Percentiles rank a stretch among this genome's conserved stretches.
These are phyloP conservation scores for Capsella bursapastoris DNA, from an alignment of 345 rosid genomes.

Conservation along the genomic window DNA sequence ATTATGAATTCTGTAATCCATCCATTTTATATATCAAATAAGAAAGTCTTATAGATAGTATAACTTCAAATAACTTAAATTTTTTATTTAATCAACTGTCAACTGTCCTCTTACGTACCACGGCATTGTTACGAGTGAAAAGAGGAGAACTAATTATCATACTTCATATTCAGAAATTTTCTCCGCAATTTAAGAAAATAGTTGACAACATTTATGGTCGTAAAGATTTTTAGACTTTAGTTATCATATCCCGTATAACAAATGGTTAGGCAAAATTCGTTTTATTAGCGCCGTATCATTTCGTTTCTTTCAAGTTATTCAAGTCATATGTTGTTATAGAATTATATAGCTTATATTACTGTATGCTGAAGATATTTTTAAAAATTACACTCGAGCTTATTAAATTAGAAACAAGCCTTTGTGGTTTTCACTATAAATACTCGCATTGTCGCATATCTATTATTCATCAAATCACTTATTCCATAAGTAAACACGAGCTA, in stretches of 20 bases:
- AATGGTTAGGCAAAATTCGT: neutral
- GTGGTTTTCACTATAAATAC: slow-evolving; percentile 21
- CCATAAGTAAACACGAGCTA: neutral
- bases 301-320: neutral
- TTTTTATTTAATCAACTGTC: neutral
- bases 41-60: neutral
- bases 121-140: slow-evolving; percentile 10
- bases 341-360: neutral
- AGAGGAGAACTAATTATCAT: neutral
- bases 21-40: neutral
- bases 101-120: slow-evolving; percentile 33
- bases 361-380: neutral
- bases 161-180: slow-evolving; percentile 6
- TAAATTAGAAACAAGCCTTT: neutral
- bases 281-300: neutral
- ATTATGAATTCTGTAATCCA: neutral
- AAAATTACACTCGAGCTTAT: neutral
- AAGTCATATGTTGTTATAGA: neutral
- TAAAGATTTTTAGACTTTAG: neutral
- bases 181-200: slow-evolving; percentile 27
- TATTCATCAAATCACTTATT: slow-evolving; percentile 5
- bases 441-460: neutral
- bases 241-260: neutral
- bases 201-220: neutral
- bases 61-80: neutral